These are phyloP conservation scores for Phytophthora melonis DNA, from an alignment of 352 stramenopile genomes.

Conservation along the genomic window DNA sequence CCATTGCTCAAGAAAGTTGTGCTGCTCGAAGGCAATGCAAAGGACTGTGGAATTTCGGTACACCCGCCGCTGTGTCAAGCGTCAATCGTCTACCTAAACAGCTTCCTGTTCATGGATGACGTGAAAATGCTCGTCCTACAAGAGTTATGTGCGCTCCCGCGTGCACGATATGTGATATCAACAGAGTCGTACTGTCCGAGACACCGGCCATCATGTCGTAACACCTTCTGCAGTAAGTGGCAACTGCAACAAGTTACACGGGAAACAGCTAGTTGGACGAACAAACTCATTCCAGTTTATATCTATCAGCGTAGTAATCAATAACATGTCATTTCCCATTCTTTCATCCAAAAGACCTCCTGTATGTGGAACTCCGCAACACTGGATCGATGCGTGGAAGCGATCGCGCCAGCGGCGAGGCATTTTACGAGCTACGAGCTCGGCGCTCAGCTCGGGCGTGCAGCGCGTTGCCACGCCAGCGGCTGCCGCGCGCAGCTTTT, in stretches of 20 bases:
- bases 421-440: too few relatives aligned
- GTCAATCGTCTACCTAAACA: slow-evolving; percentile 17
- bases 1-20: slow-evolving; percentile 17
- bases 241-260: slow-evolving; percentile 4
- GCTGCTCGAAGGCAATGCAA: slow-evolving; percentile 2
- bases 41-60: neutral
- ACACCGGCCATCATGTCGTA: slow-evolving; percentile 9
- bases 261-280: slow-evolving; percentile 8
- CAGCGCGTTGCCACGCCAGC: too few relatives aligned
- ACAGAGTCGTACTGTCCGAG: slow-evolving; percentile 11
- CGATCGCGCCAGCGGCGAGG: too few relatives aligned
- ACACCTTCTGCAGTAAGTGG: slow-evolving; percentile 3
- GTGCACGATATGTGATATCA: slow-evolving; percentile 18
- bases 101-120: slow-evolving; percentile 13
- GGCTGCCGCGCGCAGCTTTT: too few relatives aligned
- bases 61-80: slow-evolving; percentile 2
- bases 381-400: too few relatives aligned
- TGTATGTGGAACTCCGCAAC: too few relatives aligned
- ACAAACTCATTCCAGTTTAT: slow-evolving; percentile 14
- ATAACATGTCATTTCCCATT: neutral
- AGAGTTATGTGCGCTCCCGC: slow-evolving; percentile 2
- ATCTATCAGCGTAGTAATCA: slow-evolving; percentile 1
- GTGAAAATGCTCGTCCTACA: slow-evolving; percentile 14
- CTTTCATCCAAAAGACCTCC: neutral
- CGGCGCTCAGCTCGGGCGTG: too few relatives aligned